Evolutionary conservation across 2,329 filamentous ascomycete species (phyloP).

Genomic region (Penicillium occitanis): DNA sequence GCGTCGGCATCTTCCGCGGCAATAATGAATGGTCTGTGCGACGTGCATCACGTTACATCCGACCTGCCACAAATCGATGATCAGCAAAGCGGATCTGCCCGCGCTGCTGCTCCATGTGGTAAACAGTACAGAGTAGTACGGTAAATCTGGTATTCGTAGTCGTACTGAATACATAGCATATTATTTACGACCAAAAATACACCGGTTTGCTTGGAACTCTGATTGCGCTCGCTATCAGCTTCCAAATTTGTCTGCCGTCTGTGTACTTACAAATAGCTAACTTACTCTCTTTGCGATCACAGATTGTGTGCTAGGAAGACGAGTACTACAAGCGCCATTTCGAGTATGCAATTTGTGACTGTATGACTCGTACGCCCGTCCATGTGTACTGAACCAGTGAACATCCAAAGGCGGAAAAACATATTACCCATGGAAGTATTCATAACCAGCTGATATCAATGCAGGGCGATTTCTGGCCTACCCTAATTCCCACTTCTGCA

Average conservation of each 20-base stretch:
- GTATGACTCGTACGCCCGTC: neutral
- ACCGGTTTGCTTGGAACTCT: neutral
- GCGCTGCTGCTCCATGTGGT: conserved; percentile 6
- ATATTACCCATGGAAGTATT: neutral
- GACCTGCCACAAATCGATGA: conserved; percentile 11
- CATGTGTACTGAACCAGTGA: neutral
- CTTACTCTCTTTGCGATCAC: neutral
- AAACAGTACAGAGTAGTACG: neutral
- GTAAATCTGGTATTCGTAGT: neutral
- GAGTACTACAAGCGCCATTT: neutral
- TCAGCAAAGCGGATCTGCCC: conserved; percentile 11
- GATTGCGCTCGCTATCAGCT: neutral
- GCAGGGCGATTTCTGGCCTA: neutral
- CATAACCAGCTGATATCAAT: neutral
- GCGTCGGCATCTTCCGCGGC: neutral
- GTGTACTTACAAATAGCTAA: neutral
- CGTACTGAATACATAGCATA: neutral
- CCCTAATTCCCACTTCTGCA: neutral
- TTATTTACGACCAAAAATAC: neutral
- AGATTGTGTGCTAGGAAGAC: neutral
- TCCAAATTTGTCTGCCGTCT: neutral
- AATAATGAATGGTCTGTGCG: conserved; percentile 4
- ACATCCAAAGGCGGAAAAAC: neutral
- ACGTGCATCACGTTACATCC: conserved; percentile 2
- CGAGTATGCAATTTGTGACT: neutral